phyloP scores from a whole-genome alignment of 495 filamentous ascomycete genomes.

The Margaritispora aquatica region DNA sequence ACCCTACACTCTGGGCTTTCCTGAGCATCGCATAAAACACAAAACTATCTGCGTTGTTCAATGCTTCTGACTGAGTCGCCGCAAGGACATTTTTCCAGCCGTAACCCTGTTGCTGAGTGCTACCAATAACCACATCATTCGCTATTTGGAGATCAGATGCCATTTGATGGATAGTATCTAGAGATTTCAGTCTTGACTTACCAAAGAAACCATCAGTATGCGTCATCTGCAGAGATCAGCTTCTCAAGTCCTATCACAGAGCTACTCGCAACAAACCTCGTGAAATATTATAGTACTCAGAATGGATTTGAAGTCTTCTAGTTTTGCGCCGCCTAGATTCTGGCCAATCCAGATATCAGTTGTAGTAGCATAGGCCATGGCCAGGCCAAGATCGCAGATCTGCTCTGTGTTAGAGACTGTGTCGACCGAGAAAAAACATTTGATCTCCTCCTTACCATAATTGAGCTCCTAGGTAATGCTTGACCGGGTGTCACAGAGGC shows the following conservation, averaged over 20 bases:
- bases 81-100: background rate
- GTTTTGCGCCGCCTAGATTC: background rate
- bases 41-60: background rate
- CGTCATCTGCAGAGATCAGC: background rate
- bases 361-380: background rate
- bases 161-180: background rate
- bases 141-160: background rate
- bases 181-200: background rate
- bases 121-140: background rate
- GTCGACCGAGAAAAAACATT: too few species aligned
- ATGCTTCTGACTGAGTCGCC: background rate
- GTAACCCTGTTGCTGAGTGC: background rate
- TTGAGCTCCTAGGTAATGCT: too few species aligned
- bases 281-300: background rate
- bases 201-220: background rate
- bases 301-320: background rate
- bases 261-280: background rate
- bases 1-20: background rate
- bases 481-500: background rate
- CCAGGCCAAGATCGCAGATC: background rate
- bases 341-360: background rate
- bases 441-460: too few species aligned
- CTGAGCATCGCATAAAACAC: background rate
- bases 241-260: background rate
- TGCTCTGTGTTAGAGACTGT: too few species aligned